phyloP scores from a whole-genome alignment of 352 stramenopile genomes.

The Phytophthora chlamydospora region DNA sequence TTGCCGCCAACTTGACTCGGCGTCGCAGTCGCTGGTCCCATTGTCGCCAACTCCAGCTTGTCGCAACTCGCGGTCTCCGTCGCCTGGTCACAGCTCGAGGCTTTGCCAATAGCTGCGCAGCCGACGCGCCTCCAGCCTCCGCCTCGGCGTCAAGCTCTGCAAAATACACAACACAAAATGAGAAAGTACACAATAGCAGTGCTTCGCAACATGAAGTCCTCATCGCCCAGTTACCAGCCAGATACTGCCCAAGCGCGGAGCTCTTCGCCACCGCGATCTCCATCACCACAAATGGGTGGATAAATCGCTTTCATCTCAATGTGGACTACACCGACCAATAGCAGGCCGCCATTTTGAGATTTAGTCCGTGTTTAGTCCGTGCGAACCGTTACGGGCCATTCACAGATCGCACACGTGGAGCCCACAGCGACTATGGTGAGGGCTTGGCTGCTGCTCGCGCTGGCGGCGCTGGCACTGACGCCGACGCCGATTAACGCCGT shows the following conservation, averaged over 20 bases:
- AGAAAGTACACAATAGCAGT: background rate
- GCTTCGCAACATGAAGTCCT: background rate
- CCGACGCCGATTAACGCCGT: constrained; percentile 63
- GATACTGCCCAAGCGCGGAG: constrained; percentile 66
- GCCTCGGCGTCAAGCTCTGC: constrained; percentile 28
- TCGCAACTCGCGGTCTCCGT: background rate
- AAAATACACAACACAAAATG: background rate
- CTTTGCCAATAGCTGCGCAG: constrained; percentile 19
- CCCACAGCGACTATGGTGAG: constrained; percentile 19
- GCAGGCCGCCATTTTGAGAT: background rate
- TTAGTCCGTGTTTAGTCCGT: background rate
- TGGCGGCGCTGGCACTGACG: constrained; percentile 10
- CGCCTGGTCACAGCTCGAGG: constrained; percentile 1
- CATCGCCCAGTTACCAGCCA: constrained; percentile 40
- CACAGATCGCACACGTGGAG: constrained; percentile 22
- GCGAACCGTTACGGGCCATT: constrained; percentile 5
- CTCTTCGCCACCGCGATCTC: constrained; percentile 45
- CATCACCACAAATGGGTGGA: constrained; percentile 29
- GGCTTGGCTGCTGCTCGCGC: constrained; percentile 15
- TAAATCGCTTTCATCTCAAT: too few relatives aligned
- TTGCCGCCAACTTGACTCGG: constrained; percentile 6
- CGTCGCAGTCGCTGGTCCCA: constrained; percentile 1
- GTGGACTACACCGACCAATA: too few relatives aligned
- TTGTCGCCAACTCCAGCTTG: background rate
- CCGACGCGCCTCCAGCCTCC: constrained; percentile 5